Evolutionary conservation across 306 rosid genomes (phyloP).

Genomic region (Senna siamea): DNA sequence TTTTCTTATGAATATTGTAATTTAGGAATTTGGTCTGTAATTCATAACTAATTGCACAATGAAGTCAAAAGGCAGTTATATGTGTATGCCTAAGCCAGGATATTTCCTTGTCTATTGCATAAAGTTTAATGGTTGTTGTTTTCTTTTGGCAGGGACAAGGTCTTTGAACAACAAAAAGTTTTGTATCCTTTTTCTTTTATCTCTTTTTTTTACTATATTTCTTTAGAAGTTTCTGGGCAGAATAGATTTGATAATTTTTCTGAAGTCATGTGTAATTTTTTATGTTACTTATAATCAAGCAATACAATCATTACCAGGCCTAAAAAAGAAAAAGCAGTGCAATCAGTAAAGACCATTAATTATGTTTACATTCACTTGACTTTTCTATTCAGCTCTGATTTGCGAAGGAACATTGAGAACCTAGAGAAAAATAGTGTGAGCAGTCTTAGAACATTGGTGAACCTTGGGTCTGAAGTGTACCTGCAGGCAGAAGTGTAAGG

Average conservation of each 20-base stretch:
- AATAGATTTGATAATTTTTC: neutral
- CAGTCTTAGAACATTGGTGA: slow-evolving; percentile 80
- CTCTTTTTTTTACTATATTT: neutral
- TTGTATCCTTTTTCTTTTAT: slow-evolving; percentile 73
- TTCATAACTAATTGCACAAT: slow-evolving; percentile 15
- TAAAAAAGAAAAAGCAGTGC: neutral
- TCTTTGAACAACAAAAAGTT: slow-evolving; percentile 84
- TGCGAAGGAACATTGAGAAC: slow-evolving; percentile 79
- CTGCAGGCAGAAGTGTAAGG: slow-evolving; percentile 95
- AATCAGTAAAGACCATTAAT: slow-evolving; percentile 17
- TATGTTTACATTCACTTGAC: slow-evolving; percentile 56
- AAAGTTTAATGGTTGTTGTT: slow-evolving; percentile 8
- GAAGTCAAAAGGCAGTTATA: slow-evolving; percentile 13
- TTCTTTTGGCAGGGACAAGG: slow-evolving; percentile 75
- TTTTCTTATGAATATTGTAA: too few species aligned
- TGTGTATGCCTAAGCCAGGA: neutral
- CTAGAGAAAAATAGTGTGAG: slow-evolving; percentile 85
- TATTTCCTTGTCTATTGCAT: slow-evolving; percentile 32
- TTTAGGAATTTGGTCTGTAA: neutral
- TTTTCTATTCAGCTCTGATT: slow-evolving; percentile 63
- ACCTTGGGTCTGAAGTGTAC: slow-evolving; percentile 94
- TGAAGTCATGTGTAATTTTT: slow-evolving; percentile 10
- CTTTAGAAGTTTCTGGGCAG: neutral
- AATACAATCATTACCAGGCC: neutral
- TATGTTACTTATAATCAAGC: neutral